Percentiles rank a stretch among this genome's conserved stretches.
phyloP scores from a whole-genome alignment of 441 rosid genomes.

The Omphalea diandra region DNA sequence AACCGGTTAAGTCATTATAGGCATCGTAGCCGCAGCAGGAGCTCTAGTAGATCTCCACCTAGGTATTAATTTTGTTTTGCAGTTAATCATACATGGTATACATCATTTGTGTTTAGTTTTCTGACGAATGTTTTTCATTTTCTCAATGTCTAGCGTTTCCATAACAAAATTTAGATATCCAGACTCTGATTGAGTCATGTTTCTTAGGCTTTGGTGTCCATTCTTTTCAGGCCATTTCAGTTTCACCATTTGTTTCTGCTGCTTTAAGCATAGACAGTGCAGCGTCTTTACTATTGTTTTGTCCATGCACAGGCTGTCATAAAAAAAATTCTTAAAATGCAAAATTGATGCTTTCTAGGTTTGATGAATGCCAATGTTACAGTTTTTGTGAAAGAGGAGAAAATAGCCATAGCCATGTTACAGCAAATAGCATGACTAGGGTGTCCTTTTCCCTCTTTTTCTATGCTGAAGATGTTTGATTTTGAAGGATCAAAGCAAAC shows the following conservation, averaged over 20 bases:
- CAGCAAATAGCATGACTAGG: not conserved
- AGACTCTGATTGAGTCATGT: not conserved
- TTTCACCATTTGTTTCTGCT: not conserved
- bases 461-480: not conserved
- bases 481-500: not conserved
- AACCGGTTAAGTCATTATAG: constrained; percentile 63
- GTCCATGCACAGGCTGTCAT: not conserved
- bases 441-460: not conserved
- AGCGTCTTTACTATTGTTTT: not conserved
- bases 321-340: not conserved
- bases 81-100: not conserved
- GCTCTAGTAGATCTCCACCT: constrained; percentile 77
- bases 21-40: constrained; percentile 78
- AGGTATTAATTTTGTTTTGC: constrained; percentile 46
- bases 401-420: not conserved
- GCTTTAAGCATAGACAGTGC: not conserved
- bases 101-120: no score
- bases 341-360: not conserved
- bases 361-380: not conserved
- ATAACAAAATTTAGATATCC: not conserved
- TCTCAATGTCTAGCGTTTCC: not conserved
- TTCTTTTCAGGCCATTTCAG: not conserved
- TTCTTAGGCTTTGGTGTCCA: no score
- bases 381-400: not conserved
- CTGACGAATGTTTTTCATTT: not conserved